Evolutionary conservation across 148 eudicot genomes (phyloP).

Genomic region (Rhododendron ferrugineum): DNA sequence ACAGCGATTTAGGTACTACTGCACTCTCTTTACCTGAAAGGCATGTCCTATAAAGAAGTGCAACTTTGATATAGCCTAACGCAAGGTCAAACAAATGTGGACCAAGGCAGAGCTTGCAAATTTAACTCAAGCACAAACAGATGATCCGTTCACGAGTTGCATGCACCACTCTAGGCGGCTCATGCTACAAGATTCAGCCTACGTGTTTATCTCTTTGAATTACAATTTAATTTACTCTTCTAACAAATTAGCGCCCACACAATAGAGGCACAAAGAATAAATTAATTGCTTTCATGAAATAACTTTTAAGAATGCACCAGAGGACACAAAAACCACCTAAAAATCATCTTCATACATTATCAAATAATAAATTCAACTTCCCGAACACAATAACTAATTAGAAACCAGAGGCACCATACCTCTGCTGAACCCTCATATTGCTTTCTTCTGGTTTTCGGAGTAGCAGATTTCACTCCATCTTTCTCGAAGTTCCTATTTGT

Average conservation of each 20-base stretch:
- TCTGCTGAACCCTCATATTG: slow-evolving; percentile 49
- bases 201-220: background rate
- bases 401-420: slow-evolving; percentile 32
- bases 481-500: slow-evolving; percentile 28
- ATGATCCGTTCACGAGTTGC: background rate
- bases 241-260: background rate
- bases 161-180: background rate
- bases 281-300: background rate
- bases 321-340: background rate
- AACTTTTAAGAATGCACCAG: background rate
- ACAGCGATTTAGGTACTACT: background rate
- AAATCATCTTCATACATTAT: background rate
- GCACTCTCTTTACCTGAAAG: background rate
- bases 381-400: background rate
- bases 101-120: background rate
- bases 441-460: slow-evolving; percentile 27
- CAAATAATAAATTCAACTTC: background rate
- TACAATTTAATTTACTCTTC: background rate
- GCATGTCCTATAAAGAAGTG: background rate
- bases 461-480: slow-evolving; percentile 26
- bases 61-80: background rate
- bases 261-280: background rate
- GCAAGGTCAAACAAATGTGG: background rate
- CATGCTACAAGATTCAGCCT: background rate
- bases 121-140: background rate